Evolutionary conservation across 305 asterid genomes (phyloP).

Genomic region (Solanum hybrid): DNA sequence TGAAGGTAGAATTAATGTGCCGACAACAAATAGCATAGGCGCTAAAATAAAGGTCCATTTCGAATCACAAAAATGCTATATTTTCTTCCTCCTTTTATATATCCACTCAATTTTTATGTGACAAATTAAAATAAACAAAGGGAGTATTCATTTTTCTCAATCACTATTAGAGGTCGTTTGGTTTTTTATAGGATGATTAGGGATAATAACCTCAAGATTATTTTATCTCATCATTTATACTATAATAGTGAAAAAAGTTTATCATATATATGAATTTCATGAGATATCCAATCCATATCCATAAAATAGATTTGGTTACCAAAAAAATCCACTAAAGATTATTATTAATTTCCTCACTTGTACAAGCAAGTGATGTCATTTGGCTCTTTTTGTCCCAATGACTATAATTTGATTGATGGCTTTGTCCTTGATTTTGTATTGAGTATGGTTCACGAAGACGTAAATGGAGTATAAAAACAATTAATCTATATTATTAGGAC

Average conservation of each 20-base stretch:
- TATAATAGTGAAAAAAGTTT: no score
- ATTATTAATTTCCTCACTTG: neutral
- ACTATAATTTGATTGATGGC: neutral
- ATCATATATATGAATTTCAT: no score
- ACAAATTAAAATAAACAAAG: no score
- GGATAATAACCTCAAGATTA: neutral
- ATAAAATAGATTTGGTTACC: neutral
- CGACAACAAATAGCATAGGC: neutral
- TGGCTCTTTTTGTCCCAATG: neutral
- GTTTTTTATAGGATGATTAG: no score
- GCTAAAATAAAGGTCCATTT: neutral
- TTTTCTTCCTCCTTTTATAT: neutral
- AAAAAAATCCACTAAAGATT: neutral
- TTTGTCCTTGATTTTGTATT: neutral
- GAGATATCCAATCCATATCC: neutral
- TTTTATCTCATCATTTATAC: neutral
- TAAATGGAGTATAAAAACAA: neutral
- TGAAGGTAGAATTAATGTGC: neutral
- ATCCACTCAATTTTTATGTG: no score
- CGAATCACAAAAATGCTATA: no score
- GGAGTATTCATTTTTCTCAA: no score
- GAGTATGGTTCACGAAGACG: neutral
- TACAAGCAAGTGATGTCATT: neutral
- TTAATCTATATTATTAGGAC: neutral
- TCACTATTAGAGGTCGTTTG: neutral